Conservation (phyloP, 176 grass and related monocot species). For the Pontederia paniculata region DNA sequence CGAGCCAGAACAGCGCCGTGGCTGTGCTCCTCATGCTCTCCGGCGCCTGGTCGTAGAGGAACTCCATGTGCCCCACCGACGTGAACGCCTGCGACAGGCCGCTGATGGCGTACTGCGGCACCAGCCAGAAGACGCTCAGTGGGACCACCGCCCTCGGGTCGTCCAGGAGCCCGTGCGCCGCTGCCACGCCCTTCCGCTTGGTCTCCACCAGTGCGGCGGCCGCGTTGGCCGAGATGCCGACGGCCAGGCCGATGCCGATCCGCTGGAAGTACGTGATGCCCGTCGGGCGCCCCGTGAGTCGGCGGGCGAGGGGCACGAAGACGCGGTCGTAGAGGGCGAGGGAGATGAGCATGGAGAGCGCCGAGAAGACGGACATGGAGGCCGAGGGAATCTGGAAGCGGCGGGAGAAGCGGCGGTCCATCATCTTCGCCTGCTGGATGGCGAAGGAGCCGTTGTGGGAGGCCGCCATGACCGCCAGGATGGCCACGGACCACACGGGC, state of each 20-base stretch:
- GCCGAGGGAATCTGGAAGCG: conserved; percentile 8
- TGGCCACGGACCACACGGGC: conserved; percentile 7
- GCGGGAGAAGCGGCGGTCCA: conserved; percentile 9
- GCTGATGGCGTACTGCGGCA: conserved; percentile 65
- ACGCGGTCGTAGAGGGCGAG: neutral
- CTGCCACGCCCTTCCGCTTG: conserved; percentile 27
- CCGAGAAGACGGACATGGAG: conserved; percentile 13
- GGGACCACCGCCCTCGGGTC: conserved; percentile 16
- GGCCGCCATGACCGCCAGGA: neutral
- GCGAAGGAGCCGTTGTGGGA: conserved; percentile 10
- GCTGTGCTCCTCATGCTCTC: conserved; percentile 78
- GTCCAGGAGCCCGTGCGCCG: conserved; percentile 33
- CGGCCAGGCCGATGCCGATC: conserved; percentile 40
- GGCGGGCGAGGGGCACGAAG: conserved; percentile 14
- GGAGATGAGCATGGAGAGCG: conserved; percentile 2
- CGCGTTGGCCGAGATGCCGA: conserved; percentile 36
- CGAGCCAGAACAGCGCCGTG: conserved; percentile 63
- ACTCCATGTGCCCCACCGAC: conserved; percentile 82
- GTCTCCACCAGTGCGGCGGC: conserved; percentile 44
- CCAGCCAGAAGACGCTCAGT: conserved; percentile 67
- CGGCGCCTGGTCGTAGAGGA: conserved; percentile 59
- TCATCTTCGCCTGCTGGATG: conserved; percentile 10
- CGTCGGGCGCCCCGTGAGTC: conserved; percentile 29
- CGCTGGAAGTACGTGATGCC: conserved; percentile 74
- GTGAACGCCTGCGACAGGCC: conserved; percentile 56